Evolutionary conservation across 768 basidiomycete species (phyloP).

Genomic region (Lentinula aciculospora): DNA sequence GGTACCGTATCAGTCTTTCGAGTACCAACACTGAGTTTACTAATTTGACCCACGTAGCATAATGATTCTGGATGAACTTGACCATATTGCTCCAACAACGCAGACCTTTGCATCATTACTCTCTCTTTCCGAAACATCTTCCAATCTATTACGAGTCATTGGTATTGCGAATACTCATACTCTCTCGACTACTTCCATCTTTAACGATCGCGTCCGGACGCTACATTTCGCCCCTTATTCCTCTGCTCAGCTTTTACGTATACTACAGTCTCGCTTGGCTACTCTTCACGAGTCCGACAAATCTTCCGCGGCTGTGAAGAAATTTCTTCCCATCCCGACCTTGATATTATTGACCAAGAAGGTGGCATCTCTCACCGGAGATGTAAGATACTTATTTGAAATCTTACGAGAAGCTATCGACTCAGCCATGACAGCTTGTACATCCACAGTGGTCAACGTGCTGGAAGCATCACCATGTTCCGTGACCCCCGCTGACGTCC

Average conservation of each 20-base stretch:
- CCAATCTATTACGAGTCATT: slow-evolving; percentile 58
- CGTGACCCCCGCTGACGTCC: slow-evolving; percentile 63
- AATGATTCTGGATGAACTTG: slow-evolving; percentile 81
- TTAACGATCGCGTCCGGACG: slow-evolving; percentile 44
- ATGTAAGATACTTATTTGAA: slow-evolving; percentile 76
- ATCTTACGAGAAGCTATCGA: slow-evolving; percentile 79
- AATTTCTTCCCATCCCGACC: slow-evolving; percentile 58
- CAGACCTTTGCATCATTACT: slow-evolving; percentile 62
- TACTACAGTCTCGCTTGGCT: slow-evolving; percentile 60
- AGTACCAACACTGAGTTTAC: background rate
- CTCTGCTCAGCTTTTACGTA: slow-evolving; percentile 60
- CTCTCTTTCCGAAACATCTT: slow-evolving; percentile 51
- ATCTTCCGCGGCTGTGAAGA: slow-evolving; percentile 29
- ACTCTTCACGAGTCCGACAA: slow-evolving; percentile 37
- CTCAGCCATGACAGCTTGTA: slow-evolving; percentile 38
- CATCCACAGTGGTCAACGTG: slow-evolving; percentile 12
- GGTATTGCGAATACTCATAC: slow-evolving; percentile 91
- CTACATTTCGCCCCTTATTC: slow-evolving; percentile 82
- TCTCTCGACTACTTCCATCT: slow-evolving; percentile 51
- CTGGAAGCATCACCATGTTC: slow-evolving; percentile 24
- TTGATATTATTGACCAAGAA: slow-evolving; percentile 74
- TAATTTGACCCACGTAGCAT: slow-evolving; percentile 38
- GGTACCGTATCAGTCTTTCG: slow-evolving; percentile 28
- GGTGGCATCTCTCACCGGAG: slow-evolving; percentile 75
- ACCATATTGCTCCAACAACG: slow-evolving; percentile 65